phyloP scores from a whole-genome alignment of 495 filamentous ascomycete species.

The Talaromyces ruber region DNA sequence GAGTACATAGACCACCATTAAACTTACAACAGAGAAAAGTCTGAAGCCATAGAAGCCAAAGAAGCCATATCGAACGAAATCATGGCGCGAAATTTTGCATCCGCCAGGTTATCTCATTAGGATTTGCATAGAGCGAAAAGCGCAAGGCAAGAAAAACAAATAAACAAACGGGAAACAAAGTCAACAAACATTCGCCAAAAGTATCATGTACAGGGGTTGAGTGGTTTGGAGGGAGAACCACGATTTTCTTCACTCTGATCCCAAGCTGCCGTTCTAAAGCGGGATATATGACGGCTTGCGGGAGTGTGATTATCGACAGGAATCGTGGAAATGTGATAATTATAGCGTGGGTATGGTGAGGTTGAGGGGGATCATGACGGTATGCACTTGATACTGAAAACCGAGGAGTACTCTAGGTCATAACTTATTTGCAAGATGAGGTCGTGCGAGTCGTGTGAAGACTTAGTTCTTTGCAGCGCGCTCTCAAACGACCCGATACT shows the following conservation, averaged over 20 bases:
- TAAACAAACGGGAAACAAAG: conserved; percentile 11
- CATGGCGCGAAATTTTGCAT: conserved; percentile 11
- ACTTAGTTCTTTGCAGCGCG: conserved; percentile 13
- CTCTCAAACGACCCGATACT: background rate
- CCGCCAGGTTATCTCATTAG: conserved; percentile 6
- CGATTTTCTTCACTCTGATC: background rate
- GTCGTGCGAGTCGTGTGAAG: background rate
- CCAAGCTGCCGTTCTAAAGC: background rate
- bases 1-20: too few species aligned
- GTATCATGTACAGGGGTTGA: conserved; percentile 4
- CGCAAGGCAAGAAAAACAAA: conserved; percentile 4
- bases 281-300: background rate
- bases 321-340: conserved; percentile 16
- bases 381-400: background rate
- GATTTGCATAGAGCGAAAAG: background rate
- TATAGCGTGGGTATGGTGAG: conserved; percentile 7
- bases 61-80: background rate
- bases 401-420: background rate
- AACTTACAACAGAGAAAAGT: background rate
- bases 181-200: conserved; percentile 23
- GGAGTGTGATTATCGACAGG: conserved; percentile 16
- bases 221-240: background rate
- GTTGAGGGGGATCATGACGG: background rate
- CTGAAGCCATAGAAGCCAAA: too few species aligned
- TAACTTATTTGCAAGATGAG: background rate